Percentiles rank a stretch among this genome's conserved stretches.
Conservation (phyloP, 192 early-diverging fungal genomes). For the Coemansia sp. region DNA sequence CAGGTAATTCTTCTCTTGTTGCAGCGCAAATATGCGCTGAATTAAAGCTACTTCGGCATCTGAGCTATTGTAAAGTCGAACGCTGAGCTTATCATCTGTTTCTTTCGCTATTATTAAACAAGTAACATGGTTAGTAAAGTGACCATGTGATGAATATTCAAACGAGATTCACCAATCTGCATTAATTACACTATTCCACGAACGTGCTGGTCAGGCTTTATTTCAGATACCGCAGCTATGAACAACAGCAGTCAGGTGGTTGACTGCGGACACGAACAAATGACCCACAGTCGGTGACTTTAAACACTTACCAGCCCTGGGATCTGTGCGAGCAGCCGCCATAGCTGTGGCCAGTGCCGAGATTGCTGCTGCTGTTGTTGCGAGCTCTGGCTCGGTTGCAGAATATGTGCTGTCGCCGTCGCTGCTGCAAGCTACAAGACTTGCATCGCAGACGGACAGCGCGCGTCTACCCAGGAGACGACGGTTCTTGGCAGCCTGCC, state of each 20-base stretch:
- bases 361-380: background rate
- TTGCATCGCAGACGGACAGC: background rate
- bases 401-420: background rate
- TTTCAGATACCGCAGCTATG: background rate
- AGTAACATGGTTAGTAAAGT: background rate
- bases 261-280: background rate
- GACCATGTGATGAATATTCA: background rate
- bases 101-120: background rate
- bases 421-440: background rate
- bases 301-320: background rate
- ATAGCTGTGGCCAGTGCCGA: conserved; percentile 6
- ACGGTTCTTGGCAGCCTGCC: conserved; percentile 9
- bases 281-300: background rate
- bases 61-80: background rate
- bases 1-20: background rate
- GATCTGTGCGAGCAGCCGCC: background rate
- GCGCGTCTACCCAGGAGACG: background rate
- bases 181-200: no score
- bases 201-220: background rate
- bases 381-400: background rate
- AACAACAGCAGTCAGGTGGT: background rate
- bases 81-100: background rate
- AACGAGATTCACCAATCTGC: no score
- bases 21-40: conserved; percentile 5
- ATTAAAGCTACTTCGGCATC: background rate